Conservation (phyloP, 2,329 filamentous ascomycete species). For the Pseudocercospora vitis region DNA sequence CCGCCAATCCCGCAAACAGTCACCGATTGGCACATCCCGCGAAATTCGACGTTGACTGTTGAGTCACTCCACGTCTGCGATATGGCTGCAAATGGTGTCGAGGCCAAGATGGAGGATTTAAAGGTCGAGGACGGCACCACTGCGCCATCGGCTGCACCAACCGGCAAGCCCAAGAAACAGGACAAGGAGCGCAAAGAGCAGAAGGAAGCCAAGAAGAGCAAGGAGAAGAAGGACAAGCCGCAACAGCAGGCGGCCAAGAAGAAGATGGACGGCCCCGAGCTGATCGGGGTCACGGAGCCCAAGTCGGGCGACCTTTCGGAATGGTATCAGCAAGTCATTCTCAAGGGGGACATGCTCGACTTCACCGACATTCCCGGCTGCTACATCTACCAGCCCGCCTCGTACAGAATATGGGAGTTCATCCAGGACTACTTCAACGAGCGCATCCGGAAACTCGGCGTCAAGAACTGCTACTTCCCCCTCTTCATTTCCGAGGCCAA, state of each 20-base stretch:
- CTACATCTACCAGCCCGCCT: slow-evolving; percentile 80
- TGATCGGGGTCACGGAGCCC: slow-evolving; percentile 83
- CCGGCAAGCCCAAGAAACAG: slow-evolving; percentile 37
- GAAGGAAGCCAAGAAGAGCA: slow-evolving; percentile 33
- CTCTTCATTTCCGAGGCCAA: slow-evolving; percentile 94
- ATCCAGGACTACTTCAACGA: slow-evolving; percentile 60
- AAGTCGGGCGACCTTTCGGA: slow-evolving; percentile 85
- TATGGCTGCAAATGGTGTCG: slow-evolving; percentile 30
- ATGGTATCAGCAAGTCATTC: slow-evolving; percentile 97
- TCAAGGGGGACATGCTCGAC: slow-evolving; percentile 96
- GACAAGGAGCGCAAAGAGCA: slow-evolving; percentile 40
- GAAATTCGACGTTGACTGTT: background rate
- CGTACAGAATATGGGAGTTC: slow-evolving; percentile 67
- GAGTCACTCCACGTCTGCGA: background rate
- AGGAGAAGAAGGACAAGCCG: slow-evolving; percentile 33
- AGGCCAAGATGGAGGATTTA: slow-evolving; percentile 32
- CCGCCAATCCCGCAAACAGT: background rate
- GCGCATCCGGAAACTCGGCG: slow-evolving; percentile 84
- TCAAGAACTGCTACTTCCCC: slow-evolving; percentile 95
- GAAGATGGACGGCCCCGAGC: slow-evolving; percentile 58
- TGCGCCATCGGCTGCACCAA: slow-evolving; percentile 25
- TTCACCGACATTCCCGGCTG: slow-evolving; percentile 98
- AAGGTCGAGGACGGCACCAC: slow-evolving; percentile 19
- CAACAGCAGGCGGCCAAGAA: slow-evolving; percentile 36
- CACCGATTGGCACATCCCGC: background rate